Evolutionary conservation across 2,329 filamentous ascomycete genomes (phyloP), one percentile per base, ranked within the genome.

Genomic region (Colletotrichum viniferum): DNA sequence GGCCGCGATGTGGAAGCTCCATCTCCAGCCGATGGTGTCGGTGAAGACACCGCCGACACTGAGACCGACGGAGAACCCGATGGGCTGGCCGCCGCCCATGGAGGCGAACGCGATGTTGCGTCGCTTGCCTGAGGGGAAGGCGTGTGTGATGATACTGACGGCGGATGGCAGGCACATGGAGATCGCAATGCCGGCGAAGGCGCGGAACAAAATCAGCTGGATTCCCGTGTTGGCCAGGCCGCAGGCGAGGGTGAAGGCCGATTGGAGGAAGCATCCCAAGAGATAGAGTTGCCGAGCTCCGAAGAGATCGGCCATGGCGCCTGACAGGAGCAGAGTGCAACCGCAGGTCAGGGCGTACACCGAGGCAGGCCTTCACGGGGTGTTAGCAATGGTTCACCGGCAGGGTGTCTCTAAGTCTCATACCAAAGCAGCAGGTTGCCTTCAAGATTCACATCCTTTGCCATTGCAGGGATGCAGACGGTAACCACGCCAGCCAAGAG

Each of bases 61-160:
- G n/a, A 76, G 38, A 5, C 76, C 73, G 30, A 76, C 38, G 18
- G 73, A 68, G 60, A 77, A 77, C 3, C 76, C 76, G 10, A 76
- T 68, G 14, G 76, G 76, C 60, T 77, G 76, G n/a, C 76, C 73
- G 26, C 73, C 72, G 21, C 73, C 73, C 60, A 77, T 76, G 4
- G 79, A 77, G 1, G 85, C 80, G 1, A 83, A 77, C 10, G 77
- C 80, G 48, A 89, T 86, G 36, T 83, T 84, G 2, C 75, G 55
- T 18, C 69, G 58, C 28, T 67, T 66, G 21, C 76, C 76, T 6
- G 69, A 43, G 12, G 69, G 63, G 14, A 77, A 76, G 4, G 65
- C 69, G n/a, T 77, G 65, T 6, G 76, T 76, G 32, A 76, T 70
- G 32, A 77, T 76, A 32, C 76, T 76, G 8, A 76, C 73, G 38